phyloP scores from a whole-genome alignment of 164 flowering plant species.

The Magnolia kwangsiensis region DNA sequence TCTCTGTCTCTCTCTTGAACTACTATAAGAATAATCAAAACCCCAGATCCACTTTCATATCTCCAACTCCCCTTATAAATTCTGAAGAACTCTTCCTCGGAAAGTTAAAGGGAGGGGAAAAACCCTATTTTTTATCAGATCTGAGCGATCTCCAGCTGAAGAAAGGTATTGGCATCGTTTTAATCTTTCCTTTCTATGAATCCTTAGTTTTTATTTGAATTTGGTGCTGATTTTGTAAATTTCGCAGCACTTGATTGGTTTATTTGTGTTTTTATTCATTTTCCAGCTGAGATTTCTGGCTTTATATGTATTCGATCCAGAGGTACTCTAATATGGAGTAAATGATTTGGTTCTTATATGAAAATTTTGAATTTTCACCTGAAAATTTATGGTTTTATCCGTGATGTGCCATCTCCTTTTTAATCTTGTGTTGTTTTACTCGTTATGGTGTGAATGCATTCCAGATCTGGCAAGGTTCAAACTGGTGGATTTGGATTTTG shows the following conservation, averaged over 20 bases:
- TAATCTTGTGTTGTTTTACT: background rate
- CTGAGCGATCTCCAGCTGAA: background rate
- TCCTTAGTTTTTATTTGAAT: background rate
- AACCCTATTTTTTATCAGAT: background rate
- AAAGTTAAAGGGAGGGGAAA: background rate
- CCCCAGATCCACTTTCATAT: background rate
- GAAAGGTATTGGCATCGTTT: background rate
- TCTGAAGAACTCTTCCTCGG: background rate
- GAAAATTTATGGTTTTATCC: background rate
- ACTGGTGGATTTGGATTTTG: background rate
- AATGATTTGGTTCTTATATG: background rate
- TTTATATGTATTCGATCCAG: too few species aligned
- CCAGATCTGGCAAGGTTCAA: background rate
- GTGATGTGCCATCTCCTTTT: background rate
- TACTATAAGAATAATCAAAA: too few species aligned
- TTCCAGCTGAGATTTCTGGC: background rate
- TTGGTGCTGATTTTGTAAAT: background rate
- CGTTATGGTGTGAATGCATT: background rate
- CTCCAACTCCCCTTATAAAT: background rate
- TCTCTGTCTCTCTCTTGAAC: background rate
- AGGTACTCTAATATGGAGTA: background rate
- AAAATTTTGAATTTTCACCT: too few species aligned
- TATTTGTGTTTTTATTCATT: background rate
- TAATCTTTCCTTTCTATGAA: background rate
- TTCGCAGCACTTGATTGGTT: background rate